Evolutionary conservation across 805 yeast species (phyloP), one percentile per base, ranked within the genome.

Genomic region (Sungouiella thailandica): DNA sequence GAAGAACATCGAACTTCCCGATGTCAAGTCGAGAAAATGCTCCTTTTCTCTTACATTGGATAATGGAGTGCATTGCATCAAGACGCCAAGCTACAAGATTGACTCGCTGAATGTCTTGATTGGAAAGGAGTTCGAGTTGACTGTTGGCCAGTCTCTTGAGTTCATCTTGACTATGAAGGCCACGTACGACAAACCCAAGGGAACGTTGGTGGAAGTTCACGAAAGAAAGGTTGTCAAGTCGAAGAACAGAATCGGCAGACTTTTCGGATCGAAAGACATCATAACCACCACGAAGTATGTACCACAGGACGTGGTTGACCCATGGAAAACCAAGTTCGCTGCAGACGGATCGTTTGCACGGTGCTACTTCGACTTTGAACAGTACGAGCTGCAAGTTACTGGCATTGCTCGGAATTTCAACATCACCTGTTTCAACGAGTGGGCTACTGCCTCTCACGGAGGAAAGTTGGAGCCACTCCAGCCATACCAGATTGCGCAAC

Each of bases 321-420:
- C 70, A 2, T 74, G 90, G 82, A 74, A 72, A 22, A 57, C 65
- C 22, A 61, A 74, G 35, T 71, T 87, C 42, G 96, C 97, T 2
- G 68, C 70, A 22, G 94, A 87, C 55, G 97, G 97, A 2, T 85
- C 96, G 23, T 88, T 85, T 68, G 96, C 87, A 7, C 71, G 90
- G 49, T 74, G 83, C 34, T 78, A 81, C 46, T 65, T 89, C 34
- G 72, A 72, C 29, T 80, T 83, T 47, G 69, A 71, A 16, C 75
- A 74, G 36, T 72, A 73, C 46, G 79, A 79, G 47, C 57, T 68
- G 14, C 70, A 68, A 19, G 65, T 83, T 29, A 73, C 70, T 12
- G 82, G 85, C 12, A 55, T 60, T 30, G 64, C 77, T 1, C 61
- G 64, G 36, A 66, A 64, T 29, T 76, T 76, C 52, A 65, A 69